Evolutionary conservation across 106 monocot genomes (phyloP), one percentile per base, ranked within the genome.

Genomic region (Vanilla planifolia): DNA sequence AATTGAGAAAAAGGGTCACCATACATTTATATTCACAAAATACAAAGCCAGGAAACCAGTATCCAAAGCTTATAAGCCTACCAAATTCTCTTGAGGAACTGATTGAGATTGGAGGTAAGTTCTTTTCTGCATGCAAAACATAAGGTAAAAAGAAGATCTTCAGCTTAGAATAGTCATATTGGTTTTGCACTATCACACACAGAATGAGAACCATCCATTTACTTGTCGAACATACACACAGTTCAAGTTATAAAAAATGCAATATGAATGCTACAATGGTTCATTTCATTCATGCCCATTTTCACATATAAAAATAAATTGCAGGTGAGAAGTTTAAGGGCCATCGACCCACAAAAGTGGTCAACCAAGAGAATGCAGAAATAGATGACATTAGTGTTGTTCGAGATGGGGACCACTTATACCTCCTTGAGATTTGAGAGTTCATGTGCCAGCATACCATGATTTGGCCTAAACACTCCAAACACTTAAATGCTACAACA

Each of bases 361-460:
- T 79, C 61, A 69, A 55, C 61, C 64, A 73, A 46, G 59, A 79
- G 36, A 66, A 73, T 69, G 73, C 79, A 23, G 79, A 73, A 61
- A 60, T 79, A 64, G 73, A 79, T 29, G 73, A 79, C 48, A 79
- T 79, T 65, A 65, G 52, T 10, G 60, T 65, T 43, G 60, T 79
- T 55, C 59, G 73, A 55, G 79, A 79, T 26, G 79, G 79, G 16
- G 79, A 79, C 43, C 73, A 79, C 46, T 59, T 79, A n/a, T 79
- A 52, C 48, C 46, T 72, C 22, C 40, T 65, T 13, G 71, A 72
- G 35, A 57, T 11, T n/a, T 40, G 27, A 55, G 11, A 55, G 5
- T 45, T 1, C 30, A 13, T 8, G 26, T 2, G 17, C 16, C 2
- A 30, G 19, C 15, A 20, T 47, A 13, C 33, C 2, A 23, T 45